A percentile compares a stretch with the other conserved stretches of the same genome.
phyloP scores from a whole-genome alignment of 352 stramenopile genomes.

The Thalassiosira delicatula region DNA sequence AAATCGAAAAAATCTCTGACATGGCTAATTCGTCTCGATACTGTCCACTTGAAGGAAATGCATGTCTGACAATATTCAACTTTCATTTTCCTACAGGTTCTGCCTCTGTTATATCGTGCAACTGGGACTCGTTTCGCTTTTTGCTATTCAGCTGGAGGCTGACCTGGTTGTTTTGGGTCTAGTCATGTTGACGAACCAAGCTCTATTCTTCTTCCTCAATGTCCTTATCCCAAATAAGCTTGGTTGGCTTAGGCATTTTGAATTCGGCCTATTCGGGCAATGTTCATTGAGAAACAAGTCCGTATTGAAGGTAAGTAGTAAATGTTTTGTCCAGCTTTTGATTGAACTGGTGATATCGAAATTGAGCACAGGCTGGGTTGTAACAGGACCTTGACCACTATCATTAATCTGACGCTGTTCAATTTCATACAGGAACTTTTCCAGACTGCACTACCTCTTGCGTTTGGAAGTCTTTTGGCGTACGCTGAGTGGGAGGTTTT shows the following conservation, averaged over 20 bases:
- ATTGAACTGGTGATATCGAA: too few relatives aligned
- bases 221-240: constrained; percentile 30
- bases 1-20: too few relatives aligned
- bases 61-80: background rate
- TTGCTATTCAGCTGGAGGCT: constrained; percentile 21
- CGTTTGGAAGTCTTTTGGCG: constrained; percentile 60
- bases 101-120: constrained; percentile 10
- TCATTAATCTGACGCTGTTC: too few relatives aligned
- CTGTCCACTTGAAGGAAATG: background rate
- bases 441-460: constrained; percentile 29
- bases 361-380: too few relatives aligned
- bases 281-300: constrained; percentile 25
- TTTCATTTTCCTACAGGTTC: too few relatives aligned
- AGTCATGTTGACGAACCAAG: constrained; percentile 30
- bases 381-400: too few relatives aligned
- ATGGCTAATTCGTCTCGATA: too few relatives aligned
- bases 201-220: constrained; percentile 48
- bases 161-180: constrained; percentile 49
- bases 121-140: constrained; percentile 22
- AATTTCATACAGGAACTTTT: too few relatives aligned
- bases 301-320: too few relatives aligned
- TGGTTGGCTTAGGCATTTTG: constrained; percentile 29
- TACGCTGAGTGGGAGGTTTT: constrained; percentile 74
- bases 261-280: constrained; percentile 43
- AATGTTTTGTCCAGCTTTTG: too few relatives aligned